Evolutionary conservation across 2,329 filamentous ascomycete genomes (phyloP).

Genomic region (Massarina eburnea): DNA sequence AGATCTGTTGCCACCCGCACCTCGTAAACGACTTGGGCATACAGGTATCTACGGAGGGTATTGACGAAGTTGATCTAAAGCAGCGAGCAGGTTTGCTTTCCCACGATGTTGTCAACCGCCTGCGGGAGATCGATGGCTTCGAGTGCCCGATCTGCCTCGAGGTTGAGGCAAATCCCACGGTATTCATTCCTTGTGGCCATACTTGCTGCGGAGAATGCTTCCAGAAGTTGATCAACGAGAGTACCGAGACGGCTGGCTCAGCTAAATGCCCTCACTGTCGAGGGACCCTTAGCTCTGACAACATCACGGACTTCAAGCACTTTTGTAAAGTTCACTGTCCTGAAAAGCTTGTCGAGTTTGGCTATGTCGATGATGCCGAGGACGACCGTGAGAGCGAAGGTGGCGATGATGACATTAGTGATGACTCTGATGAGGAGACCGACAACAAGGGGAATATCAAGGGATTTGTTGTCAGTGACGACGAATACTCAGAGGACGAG

Average conservation of each 20-base stretch:
- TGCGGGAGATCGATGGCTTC: constrained; percentile 63
- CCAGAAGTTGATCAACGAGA: constrained; percentile 62
- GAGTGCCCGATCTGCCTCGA: constrained; percentile 86
- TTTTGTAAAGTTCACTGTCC: constrained; percentile 75
- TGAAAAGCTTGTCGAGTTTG: constrained; percentile 44
- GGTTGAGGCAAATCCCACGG: constrained; percentile 69
- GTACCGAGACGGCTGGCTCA: constrained; percentile 48
- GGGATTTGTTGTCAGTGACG: constrained; percentile 59
- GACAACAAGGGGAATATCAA: constrained; percentile 44
- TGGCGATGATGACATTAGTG: constrained; percentile 34
- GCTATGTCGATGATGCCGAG: constrained; percentile 9
- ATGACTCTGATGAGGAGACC: constrained; percentile 42
- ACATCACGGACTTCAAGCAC: constrained; percentile 71
- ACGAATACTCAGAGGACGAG: constrained; percentile 31
- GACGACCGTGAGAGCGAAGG: constrained; percentile 19
- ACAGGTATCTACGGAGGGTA: constrained; percentile 61
- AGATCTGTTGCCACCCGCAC: constrained; percentile 77
- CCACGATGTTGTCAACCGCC: constrained; percentile 63
- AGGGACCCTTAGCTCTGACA: constrained; percentile 63
- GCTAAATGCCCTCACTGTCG: constrained; percentile 78
- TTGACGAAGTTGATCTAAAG: constrained; percentile 59
- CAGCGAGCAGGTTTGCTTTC: constrained; percentile 64
- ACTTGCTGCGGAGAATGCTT: constrained; percentile 78
- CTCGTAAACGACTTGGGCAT: constrained; percentile 67
- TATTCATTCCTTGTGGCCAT: constrained; percentile 84